A percentile compares a stretch with the other conserved stretches of the same genome.
These are phyloP conservation scores for Colletotrichum lentis DNA, from an alignment of 2,329 filamentous ascomycete genomes.

Conservation along the genomic window DNA sequence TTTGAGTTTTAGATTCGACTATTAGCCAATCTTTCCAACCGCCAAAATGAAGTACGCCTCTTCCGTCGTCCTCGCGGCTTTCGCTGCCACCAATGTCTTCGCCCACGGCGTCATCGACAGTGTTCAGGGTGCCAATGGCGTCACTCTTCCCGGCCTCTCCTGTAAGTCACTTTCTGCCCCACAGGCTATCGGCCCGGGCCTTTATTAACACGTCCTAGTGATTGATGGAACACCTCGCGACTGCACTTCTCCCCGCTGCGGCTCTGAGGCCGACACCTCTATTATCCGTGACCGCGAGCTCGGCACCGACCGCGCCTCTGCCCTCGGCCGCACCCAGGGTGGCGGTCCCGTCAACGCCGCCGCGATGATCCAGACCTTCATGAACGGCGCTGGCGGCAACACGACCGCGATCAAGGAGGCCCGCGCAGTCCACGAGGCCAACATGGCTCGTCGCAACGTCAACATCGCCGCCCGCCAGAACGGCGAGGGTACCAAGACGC, in stretches of 20 bases:
- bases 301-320: conserved; percentile 57
- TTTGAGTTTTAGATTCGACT: conserved; percentile 12
- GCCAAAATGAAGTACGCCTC: conserved; percentile 37
- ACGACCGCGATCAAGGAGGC: conserved; percentile 51
- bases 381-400: conserved; percentile 54
- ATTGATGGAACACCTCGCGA: conserved; percentile 73
- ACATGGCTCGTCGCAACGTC: conserved; percentile 45
- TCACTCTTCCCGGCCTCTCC: conserved; percentile 66
- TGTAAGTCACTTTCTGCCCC: conserved; percentile 2
- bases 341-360: conserved; percentile 66
- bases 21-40: conserved; percentile 31
- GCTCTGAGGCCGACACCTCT: conserved; percentile 71
- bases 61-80: conserved; percentile 52
- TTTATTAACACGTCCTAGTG: conserved; percentile 49
- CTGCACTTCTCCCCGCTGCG: conserved; percentile 67
- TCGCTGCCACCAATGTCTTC: conserved; percentile 54
- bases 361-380: conserved; percentile 66
- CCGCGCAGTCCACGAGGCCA: conserved; percentile 53
- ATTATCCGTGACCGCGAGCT: conserved; percentile 72
- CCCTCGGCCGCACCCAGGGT: conserved; percentile 70
- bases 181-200: background rate
- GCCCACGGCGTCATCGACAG: conserved; percentile 67
- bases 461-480: conserved; percentile 31
- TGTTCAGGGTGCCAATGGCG: conserved; percentile 67
- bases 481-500: conserved; percentile 36